Evolutionary conservation across 495 filamentous ascomycete genomes (phyloP), one percentile per base, ranked within the genome.

Genomic region (Alectoria sarmentosa): DNA sequence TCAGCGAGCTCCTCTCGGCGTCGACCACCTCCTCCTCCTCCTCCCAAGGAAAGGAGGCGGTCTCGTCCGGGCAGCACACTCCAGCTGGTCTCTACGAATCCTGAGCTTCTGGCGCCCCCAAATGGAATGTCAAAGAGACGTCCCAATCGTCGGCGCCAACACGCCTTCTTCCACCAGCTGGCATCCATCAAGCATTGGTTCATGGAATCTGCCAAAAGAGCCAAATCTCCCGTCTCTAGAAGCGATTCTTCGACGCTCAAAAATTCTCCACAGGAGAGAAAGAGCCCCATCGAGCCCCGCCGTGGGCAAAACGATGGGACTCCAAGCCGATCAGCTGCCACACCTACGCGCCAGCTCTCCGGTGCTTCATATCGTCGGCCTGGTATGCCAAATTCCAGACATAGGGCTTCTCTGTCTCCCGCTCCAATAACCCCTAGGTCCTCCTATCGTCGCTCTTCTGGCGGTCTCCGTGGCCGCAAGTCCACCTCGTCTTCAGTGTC

Each of bases 401-500:
- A 91, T 75, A 87, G 92, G 4, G 88, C 90, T 67, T 98, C 94
- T 4, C 77, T 95, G 17, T 98, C 95, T 0, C 94, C 94, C 3
- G 86, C 87, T 13, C 94, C 95, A 0, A 75, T 97, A 52, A 98
- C 93, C 7, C 92, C 94, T 3, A 86, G 90, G 42, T 88, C 89
- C 30, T 92, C 90, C 4, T 88, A 92, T 67, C 84, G 92, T 38
- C 89, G 89, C 30, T 79, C 83, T 52, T 86, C 86, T 11, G 84
- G 83, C 30, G 90, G 89, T 49, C 81, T 98, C 26, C 86, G 93
- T 48, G 95, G 94, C 38, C 84, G 94, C 65, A 98, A 96, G 73
- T 97, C 93, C 4, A 98, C 94, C 5, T 97, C 93, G 8, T 96
- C 92, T 4, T 98, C 94, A 14, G 85, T 98, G 28, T 96, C 91